Percentiles rank a stretch among this genome's conserved stretches.
phyloP scores from a whole-genome alignment of 2,329 filamentous ascomycete genomes.

The Fusarium sp. region DNA sequence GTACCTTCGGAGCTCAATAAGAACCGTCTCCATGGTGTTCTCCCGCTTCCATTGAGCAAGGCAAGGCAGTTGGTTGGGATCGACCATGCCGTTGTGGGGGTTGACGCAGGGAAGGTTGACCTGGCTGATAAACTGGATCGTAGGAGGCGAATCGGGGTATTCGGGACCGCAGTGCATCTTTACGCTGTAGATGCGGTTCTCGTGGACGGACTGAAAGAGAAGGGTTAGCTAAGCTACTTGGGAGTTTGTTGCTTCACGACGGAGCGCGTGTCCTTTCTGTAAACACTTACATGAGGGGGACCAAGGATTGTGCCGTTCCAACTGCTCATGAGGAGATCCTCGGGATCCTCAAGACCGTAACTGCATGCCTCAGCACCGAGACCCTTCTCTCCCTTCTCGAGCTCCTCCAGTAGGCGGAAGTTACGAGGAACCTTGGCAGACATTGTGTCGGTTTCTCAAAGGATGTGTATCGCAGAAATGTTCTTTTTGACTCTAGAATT shows the following conservation, averaged over 20 bases:
- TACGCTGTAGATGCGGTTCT: slow-evolving; percentile 98
- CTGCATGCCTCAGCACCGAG: slow-evolving; percentile 96
- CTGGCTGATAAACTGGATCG: slow-evolving; percentile 91
- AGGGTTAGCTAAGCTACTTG: slow-evolving; percentile 17
- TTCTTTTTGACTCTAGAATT: not conserved
- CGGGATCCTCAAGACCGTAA: slow-evolving; percentile 92
- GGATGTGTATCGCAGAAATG: not conserved
- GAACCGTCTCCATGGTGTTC: slow-evolving; percentile 93
- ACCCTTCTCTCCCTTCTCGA: slow-evolving; percentile 99
- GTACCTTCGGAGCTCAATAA: slow-evolving; percentile 86
- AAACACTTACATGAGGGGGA: slow-evolving; percentile 83
- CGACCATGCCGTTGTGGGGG: slow-evolving; percentile 81
- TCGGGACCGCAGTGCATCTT: slow-evolving; percentile 93
- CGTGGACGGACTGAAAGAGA: slow-evolving; percentile 80
- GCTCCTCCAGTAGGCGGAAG: slow-evolving; percentile 95
- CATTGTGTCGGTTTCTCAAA: slow-evolving; percentile 43
- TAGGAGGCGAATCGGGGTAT: slow-evolving; percentile 90
- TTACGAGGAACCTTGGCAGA: slow-evolving; percentile 83
- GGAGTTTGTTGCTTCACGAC: not conserved
- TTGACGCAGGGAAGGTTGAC: slow-evolving; percentile 98
- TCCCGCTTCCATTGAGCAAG: slow-evolving; percentile 91
- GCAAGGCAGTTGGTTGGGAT: slow-evolving; percentile 84
- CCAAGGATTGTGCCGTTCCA: slow-evolving; percentile 99
- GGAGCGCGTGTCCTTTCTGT: not conserved
- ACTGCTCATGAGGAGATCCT: slow-evolving; percentile 96